Base-by-base conservation (phyloP, 805 yeast genomes). In the Metschnikowia henanensis region DNA sequence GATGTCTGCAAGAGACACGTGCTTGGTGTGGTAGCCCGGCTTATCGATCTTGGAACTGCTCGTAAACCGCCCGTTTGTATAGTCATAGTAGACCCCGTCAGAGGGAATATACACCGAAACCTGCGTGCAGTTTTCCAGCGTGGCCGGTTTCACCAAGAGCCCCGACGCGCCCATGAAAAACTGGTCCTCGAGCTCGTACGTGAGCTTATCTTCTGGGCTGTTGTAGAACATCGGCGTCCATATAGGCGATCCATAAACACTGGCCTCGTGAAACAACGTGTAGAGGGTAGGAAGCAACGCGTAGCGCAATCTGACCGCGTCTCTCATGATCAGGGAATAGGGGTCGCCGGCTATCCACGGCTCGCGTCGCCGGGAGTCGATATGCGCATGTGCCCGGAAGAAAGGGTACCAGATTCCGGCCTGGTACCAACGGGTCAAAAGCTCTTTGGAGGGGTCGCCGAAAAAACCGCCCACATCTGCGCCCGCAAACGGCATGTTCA, bases 381-480 rank as follows among this genome's bases (percentile, higher is more conserved):
- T 86, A 67, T 94, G 98, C 0, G 98, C 97, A 66, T 94, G 99
- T 0, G 84, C 97, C 57, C 99, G 75, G 71, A 94, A 92, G 58
- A 94, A 94, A 28, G 99, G 99, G 65, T 92, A 91, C 84, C 95
- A 92, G 22, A 87, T 79, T 46, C 97, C 99, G 2, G 95, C 76
- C 63, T 94, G 99, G 61, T 91, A 92, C 99, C 99, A 94, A 57
- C 99, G 76, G 0, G 87, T 77, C 45, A 88, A 70, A 47, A 94
- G 66, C 58, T 94, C 98, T 28, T 78, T 73, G 0, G 81, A 69
- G 0, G 99, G 98, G 60, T 94, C 77, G 3, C 95, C 96, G 59
- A 90, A 91, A 60, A 94, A 94, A 0, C 99, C 99, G 26, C 97
- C 98, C 35, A 94, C 92, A 68, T 94, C 99, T 7, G 97, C 92